These are phyloP conservation scores for Penicillium malachiteum DNA, from an alignment of 495 filamentous ascomycete species.

Conservation along the genomic window DNA sequence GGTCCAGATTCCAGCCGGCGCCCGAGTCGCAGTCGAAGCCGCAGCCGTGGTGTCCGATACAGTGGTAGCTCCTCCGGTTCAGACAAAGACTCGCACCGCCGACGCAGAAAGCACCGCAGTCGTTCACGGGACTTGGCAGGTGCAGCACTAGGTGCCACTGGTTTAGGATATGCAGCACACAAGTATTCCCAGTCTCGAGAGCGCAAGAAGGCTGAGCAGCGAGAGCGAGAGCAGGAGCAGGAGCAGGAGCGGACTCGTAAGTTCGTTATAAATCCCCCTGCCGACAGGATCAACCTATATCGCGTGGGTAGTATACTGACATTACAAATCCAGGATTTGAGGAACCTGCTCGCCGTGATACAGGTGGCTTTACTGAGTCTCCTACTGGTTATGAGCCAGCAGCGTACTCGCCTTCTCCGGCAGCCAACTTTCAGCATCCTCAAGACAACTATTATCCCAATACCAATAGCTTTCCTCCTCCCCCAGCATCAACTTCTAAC, in stretches of 20 bases:
- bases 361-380: conserved; percentile 41
- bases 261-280: conserved; percentile 4
- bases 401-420: conserved; percentile 36
- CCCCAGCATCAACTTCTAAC: conserved; percentile 38
- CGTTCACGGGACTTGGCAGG: conserved; percentile 64
- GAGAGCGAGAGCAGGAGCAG: conserved; percentile 23
- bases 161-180: conserved; percentile 75
- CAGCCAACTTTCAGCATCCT: conserved; percentile 12
- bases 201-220: conserved; percentile 49
- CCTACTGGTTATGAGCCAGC: conserved; percentile 34
- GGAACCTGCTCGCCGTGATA: conserved; percentile 40
- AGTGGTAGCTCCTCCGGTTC: conserved; percentile 48
- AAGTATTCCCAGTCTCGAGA: conserved; percentile 64
- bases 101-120: conserved; percentile 55
- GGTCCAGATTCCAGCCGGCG: conserved; percentile 32
- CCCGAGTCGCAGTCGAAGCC: conserved; percentile 28
- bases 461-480: conserved; percentile 43
- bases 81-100: conserved; percentile 37
- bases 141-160: conserved; percentile 67
- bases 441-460: conserved; percentile 38
- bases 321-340: conserved; percentile 32
- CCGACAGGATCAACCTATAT: not conserved
- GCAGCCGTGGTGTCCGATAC: conserved; percentile 37
- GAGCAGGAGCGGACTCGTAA: conserved; percentile 26
- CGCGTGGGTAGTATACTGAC: not conserved